These are phyloP conservation scores for Scytalidium sp. DNA, from an alignment of 2,329 filamentous ascomycete species.

Conservation along the genomic window DNA sequence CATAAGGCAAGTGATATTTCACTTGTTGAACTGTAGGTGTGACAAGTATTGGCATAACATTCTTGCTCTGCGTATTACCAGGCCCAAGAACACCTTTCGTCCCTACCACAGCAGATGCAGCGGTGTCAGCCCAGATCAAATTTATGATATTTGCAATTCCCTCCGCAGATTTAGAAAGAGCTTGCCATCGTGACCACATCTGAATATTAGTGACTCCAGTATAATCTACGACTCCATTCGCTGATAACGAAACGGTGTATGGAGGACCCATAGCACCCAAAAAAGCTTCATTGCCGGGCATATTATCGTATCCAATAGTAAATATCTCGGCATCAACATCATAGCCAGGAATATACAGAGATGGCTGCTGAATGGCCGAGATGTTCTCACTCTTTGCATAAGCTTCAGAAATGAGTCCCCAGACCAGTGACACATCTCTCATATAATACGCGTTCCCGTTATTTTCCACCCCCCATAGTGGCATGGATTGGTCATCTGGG, in stretches of 20 bases:
- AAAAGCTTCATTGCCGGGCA: slow-evolving; percentile 33
- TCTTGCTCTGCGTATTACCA: slow-evolving; percentile 13
- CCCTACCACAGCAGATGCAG: slow-evolving; percentile 38
- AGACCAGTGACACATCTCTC: slow-evolving; percentile 29
- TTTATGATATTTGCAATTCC: slow-evolving; percentile 35
- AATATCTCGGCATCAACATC: neutral
- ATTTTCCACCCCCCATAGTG: slow-evolving; percentile 4
- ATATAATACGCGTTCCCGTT: slow-evolving; percentile 22
- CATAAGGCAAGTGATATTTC: slow-evolving; percentile 30
- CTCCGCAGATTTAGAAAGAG: slow-evolving; percentile 24
- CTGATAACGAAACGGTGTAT: too few species aligned
- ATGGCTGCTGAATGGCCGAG: slow-evolving; percentile 29
- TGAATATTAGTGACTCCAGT: slow-evolving; percentile 34
- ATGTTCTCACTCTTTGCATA: slow-evolving; percentile 29
- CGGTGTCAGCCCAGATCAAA: slow-evolving; percentile 42
- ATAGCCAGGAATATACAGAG: slow-evolving; percentile 17
- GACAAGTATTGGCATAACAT: slow-evolving; percentile 21
- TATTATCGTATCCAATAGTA: slow-evolving; percentile 20
- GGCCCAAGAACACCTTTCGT: slow-evolving; percentile 25
- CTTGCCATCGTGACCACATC: slow-evolving; percentile 38
- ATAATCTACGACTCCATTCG: slow-evolving; percentile 29
- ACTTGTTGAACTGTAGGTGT: slow-evolving; percentile 25
- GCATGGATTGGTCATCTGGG: neutral
- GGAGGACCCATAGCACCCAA: slow-evolving; percentile 6
- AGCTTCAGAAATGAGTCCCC: slow-evolving; percentile 35